Evolutionary conservation across 768 basidiomycete genomes (phyloP), one percentile per base, ranked within the genome.

Genomic region (Fomitopsis pulvina): DNA sequence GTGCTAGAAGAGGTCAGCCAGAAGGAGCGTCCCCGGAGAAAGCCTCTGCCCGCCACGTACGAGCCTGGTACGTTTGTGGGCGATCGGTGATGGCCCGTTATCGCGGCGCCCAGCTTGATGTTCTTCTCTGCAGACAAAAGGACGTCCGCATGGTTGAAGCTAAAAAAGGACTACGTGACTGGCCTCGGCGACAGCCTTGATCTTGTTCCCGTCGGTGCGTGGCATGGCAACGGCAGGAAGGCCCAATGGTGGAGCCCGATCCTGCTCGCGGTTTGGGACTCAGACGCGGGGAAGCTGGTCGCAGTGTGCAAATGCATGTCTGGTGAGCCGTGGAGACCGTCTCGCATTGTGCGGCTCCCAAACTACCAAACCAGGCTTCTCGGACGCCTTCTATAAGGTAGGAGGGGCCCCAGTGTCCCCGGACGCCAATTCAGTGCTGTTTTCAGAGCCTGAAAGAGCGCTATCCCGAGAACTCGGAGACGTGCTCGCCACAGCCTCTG

Each of bases 221-320:
- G 90, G 88, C 81, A 92, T 68, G 92, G 92, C 41, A 87, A 83
- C 61, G 93, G 93, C 27, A 71, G 92, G 29, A 96, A 95, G 68
- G 84, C 82, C 14, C 76, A 79, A 41, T 95, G 92, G 93, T 96
- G 90, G 88, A 88, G 85, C 55, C 92, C 92, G 1, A 79, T 95
- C 57, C 71, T 96, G 4, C 73, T 94, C 40, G 91, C 83, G 12
- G 67, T 85, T 34, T 84, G 85, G 76, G 82, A 92, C 60, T 68
- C 78, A 20, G 71, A 75, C 50, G 71, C 68, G 8, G 85, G 80
- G 25, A 75, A 68, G 48, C 68, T 83, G 48, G 81, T 90, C 39
- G 92, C 87, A 2, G 76, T 93, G 16, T 92, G 89, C 65, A 94
- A 96, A 66, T 92, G 88, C 73, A 87, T 91, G 82, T 89, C 86